Percentiles rank a stretch among this genome's conserved stretches.
phyloP scores from a whole-genome alignment of 805 yeast species.

The Sugiyamaella boreocaroliniensis region DNA sequence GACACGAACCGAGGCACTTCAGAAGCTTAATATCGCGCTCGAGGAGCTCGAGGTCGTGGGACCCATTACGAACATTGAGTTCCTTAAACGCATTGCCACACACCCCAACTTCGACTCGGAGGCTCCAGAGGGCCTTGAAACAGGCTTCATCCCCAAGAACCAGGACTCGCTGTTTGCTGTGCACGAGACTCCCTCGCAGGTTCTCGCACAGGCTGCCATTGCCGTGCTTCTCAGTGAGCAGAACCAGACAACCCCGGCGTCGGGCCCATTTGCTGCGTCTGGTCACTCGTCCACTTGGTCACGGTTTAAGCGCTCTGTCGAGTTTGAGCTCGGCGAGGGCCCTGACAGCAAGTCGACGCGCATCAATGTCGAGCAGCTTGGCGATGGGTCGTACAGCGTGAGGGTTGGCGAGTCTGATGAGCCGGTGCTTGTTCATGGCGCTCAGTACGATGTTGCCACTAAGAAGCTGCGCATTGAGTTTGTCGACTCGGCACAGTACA shows the following conservation, averaged over 20 bases:
- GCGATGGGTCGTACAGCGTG: slow-evolving; percentile 5
- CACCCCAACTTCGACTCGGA: slow-evolving; percentile 25
- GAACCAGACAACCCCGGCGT: neutral
- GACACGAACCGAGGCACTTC: slow-evolving; percentile 25
- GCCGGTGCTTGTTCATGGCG: slow-evolving; percentile 5
- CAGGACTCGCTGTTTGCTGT: slow-evolving; percentile 17
- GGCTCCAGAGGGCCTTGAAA: slow-evolving; percentile 25
- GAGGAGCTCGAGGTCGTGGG: slow-evolving; percentile 29
- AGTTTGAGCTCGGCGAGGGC: slow-evolving; percentile 10
- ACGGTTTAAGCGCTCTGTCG: slow-evolving; percentile 12
- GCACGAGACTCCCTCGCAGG: slow-evolving; percentile 16
- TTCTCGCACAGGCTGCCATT: slow-evolving; percentile 28
- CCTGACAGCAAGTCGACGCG: neutral
- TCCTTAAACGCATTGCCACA: slow-evolving; percentile 25
- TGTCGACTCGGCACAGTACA: slow-evolving; percentile 15
- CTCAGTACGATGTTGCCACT: slow-evolving; percentile 6
- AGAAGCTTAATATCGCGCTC: slow-evolving; percentile 25
- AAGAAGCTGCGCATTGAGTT: slow-evolving; percentile 19
- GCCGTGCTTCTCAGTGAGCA: slow-evolving; percentile 15
- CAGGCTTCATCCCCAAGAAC: slow-evolving; percentile 29
- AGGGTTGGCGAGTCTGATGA: slow-evolving; percentile 7
- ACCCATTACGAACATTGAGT: slow-evolving; percentile 29
- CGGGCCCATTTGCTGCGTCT: neutral
- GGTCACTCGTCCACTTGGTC: slow-evolving; percentile 10
- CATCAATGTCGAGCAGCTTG: slow-evolving; percentile 12